These are phyloP conservation scores for Xerocomus brunneocitrinus DNA, from an alignment of 768 basidiomycete genomes.

Conservation along the genomic window DNA sequence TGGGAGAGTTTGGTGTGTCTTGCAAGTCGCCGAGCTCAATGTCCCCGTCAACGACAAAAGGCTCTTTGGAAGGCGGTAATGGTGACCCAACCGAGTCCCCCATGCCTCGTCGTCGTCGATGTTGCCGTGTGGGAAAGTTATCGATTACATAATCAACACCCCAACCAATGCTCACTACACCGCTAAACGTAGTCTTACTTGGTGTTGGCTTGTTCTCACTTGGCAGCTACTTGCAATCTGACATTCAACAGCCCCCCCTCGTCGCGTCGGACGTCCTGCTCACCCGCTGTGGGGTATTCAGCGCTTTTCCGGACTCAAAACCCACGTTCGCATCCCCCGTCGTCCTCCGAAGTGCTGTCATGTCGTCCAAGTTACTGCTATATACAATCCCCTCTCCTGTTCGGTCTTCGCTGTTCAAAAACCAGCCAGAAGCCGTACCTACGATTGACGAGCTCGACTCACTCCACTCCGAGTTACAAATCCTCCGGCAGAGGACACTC, in stretches of 20 bases:
- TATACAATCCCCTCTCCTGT: slow-evolving; percentile 47
- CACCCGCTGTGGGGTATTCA: slow-evolving; percentile 6
- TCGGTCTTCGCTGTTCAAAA: slow-evolving; percentile 60
- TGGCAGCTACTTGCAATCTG: slow-evolving; percentile 17
- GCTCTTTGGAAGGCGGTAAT: neutral
- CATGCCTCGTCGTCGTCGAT: slow-evolving; percentile 10
- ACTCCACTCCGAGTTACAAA: slow-evolving; percentile 57
- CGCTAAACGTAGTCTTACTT: slow-evolving; percentile 22
- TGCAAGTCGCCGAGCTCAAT: slow-evolving; percentile 35
- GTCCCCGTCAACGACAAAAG: neutral
- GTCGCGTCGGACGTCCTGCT: slow-evolving; percentile 16
- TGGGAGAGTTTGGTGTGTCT: slow-evolving; percentile 17
- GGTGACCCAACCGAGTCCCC: neutral
- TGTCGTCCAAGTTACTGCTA: slow-evolving; percentile 58
- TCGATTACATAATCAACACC: slow-evolving; percentile 26
- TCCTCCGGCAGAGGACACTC: slow-evolving; percentile 48
- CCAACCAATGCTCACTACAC: slow-evolving; percentile 30
- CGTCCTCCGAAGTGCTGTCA: slow-evolving; percentile 31
- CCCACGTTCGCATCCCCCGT: slow-evolving; percentile 5
- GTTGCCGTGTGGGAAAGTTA: slow-evolving; percentile 18
- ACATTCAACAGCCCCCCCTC: slow-evolving; percentile 8
- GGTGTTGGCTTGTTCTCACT: slow-evolving; percentile 23
- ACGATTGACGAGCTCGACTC: slow-evolving; percentile 66
- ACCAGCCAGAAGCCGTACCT: slow-evolving; percentile 60
- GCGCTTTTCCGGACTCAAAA: slow-evolving; percentile 11